A percentile compares a stretch with the other conserved stretches of the same genome.
phyloP scores from a whole-genome alignment of 345 rosid species.

The Gossypium bickii region DNA sequence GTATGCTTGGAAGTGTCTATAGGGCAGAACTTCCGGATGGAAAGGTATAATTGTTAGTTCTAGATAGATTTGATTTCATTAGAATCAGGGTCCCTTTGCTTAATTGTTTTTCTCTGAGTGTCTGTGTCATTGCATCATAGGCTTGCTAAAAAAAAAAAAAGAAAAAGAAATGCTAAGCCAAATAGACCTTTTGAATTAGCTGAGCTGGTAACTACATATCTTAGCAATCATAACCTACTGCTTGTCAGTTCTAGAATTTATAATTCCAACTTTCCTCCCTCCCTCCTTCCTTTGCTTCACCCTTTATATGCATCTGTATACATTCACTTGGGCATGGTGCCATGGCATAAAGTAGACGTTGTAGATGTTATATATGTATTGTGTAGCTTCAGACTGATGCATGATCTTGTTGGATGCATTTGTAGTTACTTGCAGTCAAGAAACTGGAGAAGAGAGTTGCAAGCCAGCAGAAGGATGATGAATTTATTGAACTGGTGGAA shows the following conservation, averaged over 20 bases:
- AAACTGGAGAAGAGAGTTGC: slow-evolving; percentile 70
- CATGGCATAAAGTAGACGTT: not conserved
- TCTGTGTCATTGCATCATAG: not conserved
- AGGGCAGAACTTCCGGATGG: slow-evolving; percentile 79
- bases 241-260: not conserved
- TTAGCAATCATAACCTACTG: not conserved
- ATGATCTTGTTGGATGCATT: slow-evolving; percentile 23
- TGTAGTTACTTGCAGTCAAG: slow-evolving; percentile 85
- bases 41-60: slow-evolving; percentile 47
- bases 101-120: not conserved
- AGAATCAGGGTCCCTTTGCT: not conserved
- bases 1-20: slow-evolving; percentile 94
- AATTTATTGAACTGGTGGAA: slow-evolving; percentile 77
- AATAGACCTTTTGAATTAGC: not conserved
- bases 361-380: not conserved
- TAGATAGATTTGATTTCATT: not conserved
- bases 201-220: not conserved
- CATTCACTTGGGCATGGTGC: not conserved
- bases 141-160: not conserved
- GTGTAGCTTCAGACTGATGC: slow-evolving; percentile 10
- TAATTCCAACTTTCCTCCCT: not conserved
- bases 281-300: not conserved
- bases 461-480: slow-evolving; percentile 65
- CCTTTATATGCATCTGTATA: not conserved
- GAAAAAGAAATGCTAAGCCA: not conserved